Conservation (phyloP, 2,329 filamentous ascomycete species). For the Claviceps quebecensis region DNA sequence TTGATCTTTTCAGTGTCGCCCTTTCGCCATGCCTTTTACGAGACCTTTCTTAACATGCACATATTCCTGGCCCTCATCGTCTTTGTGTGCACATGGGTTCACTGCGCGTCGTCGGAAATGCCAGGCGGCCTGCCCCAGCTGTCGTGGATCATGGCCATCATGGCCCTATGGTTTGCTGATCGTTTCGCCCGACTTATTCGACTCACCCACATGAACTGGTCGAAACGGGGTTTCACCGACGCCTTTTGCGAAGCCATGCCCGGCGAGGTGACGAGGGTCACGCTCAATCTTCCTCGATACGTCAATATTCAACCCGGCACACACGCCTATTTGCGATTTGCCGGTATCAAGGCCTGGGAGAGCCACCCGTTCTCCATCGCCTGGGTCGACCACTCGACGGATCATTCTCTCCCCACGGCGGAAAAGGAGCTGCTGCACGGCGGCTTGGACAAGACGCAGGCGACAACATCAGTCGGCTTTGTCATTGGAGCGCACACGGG, state of each 20-base stretch:
- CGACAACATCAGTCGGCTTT: slow-evolving; percentile 53
- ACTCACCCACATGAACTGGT: slow-evolving; percentile 54
- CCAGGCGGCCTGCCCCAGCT: slow-evolving; percentile 53
- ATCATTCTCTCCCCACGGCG: slow-evolving; percentile 23
- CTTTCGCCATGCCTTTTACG: slow-evolving; percentile 87
- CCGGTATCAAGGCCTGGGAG: slow-evolving; percentile 51
- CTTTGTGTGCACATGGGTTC: slow-evolving; percentile 63
- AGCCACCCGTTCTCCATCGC: slow-evolving; percentile 69
- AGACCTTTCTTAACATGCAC: slow-evolving; percentile 84
- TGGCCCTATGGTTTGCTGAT: slow-evolving; percentile 67
- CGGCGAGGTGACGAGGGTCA: slow-evolving; percentile 56
- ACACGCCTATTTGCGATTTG: slow-evolving; percentile 62
- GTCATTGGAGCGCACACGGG: slow-evolving; percentile 79
- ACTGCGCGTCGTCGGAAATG: slow-evolving; percentile 51
- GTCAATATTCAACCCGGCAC: slow-evolving; percentile 54
- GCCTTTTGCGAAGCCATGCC: slow-evolving; percentile 55
- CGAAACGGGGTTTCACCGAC: slow-evolving; percentile 42
- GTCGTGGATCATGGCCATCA: slow-evolving; percentile 58
- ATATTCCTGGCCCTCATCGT: slow-evolving; percentile 57
- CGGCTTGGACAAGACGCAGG: slow-evolving; percentile 23
- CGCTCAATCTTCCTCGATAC: slow-evolving; percentile 52
- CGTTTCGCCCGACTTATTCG: slow-evolving; percentile 48
- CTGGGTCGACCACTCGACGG: slow-evolving; percentile 48
- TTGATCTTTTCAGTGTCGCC: slow-evolving; percentile 61
- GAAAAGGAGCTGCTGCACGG: slow-evolving; percentile 27